Evolutionary conservation across 139 green algal genomes (phyloP).

Genomic region (Chlamydomonas urium): DNA sequence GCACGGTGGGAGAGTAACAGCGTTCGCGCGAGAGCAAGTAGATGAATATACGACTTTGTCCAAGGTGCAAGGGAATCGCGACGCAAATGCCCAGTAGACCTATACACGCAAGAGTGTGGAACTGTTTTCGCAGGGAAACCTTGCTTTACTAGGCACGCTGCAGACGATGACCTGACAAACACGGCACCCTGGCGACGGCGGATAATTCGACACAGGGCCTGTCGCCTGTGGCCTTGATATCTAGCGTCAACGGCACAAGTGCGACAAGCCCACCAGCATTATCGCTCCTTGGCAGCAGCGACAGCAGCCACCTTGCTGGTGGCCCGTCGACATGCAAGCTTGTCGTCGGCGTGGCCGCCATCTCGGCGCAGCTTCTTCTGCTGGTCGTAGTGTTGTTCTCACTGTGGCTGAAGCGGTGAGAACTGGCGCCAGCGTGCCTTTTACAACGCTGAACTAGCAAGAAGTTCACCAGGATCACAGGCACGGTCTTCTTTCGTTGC

Average conservation of each 20-base stretch:
- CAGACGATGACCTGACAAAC: no score
- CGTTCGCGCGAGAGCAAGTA: neutral
- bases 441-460: no score
- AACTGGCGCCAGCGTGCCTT: neutral
- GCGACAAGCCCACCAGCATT: neutral
- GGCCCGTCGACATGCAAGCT: conserved; percentile 7
- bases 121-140: no score
- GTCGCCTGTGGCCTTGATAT: neutral
- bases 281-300: no score
- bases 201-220: neutral
- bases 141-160: no score
- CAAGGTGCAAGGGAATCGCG: neutral
- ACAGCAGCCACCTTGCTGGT: no score
- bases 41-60: neutral
- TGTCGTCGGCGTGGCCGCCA: conserved; percentile 11
- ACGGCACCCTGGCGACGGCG: no score
- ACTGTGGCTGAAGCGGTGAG: conserved; percentile 14
- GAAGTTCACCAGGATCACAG: no score
- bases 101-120: no score
- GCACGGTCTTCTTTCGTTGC: no score
- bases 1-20: neutral
- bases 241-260: neutral
- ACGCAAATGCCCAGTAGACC: neutral
- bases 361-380: conserved; percentile 16
- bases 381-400: conserved; percentile 15